Evolutionary conservation across 257 asterid genomes (phyloP).

Genomic region (Penstemon barbatus): DNA sequence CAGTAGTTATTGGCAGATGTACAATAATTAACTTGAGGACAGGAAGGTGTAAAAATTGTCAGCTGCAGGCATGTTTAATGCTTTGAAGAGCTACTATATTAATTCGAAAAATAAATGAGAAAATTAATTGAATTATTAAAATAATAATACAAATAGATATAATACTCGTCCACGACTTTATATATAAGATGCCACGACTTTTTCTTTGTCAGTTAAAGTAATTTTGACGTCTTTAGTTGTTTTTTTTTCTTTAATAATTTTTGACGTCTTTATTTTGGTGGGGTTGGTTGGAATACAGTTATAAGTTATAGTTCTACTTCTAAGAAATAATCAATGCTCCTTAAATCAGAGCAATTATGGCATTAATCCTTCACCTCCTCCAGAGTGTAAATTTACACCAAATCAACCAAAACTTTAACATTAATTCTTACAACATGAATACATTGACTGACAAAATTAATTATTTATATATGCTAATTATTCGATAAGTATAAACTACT

Average conservation of each 20-base stretch:
- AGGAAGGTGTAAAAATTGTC: slow-evolving; percentile 41
- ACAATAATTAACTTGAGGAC: slow-evolving; percentile 39
- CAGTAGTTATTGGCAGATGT: slow-evolving; percentile 61
- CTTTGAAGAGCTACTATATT: slow-evolving; percentile 20
- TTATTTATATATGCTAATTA: no score
- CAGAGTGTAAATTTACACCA: background rate
- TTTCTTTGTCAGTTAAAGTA: no score
- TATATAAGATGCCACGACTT: no score
- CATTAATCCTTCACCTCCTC: slow-evolving; percentile 11
- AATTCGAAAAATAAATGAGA: background rate
- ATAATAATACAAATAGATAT: background rate
- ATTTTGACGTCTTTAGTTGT: background rate
- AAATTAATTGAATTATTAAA: background rate
- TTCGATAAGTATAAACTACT: background rate
- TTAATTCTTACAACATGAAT: no score
- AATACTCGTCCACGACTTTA: no score
- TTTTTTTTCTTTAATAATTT: background rate
- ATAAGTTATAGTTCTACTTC: background rate
- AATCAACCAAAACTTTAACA: background rate
- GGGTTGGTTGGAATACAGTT: slow-evolving; percentile 20
- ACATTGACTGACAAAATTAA: no score
- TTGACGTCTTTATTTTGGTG: background rate
- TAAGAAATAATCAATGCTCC: slow-evolving; percentile 12
- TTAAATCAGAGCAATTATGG: background rate
- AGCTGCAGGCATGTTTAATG: slow-evolving; percentile 33